Evolutionary conservation across 345 rosid species (phyloP).

Genomic region (Aethionema arabicum): DNA sequence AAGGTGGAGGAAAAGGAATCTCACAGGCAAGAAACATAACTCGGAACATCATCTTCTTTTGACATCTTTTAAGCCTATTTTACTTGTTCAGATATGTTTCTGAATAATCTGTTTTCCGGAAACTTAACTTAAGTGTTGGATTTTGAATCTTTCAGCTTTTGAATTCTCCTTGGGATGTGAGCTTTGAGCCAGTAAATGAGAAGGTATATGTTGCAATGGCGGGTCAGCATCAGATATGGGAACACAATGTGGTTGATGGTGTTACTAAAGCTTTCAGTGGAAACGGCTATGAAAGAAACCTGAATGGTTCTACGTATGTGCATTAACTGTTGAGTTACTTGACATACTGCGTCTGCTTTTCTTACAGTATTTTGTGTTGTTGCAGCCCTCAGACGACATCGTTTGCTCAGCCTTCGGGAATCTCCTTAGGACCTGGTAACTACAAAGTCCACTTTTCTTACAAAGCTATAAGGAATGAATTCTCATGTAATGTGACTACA

Average conservation of each 20-base stretch:
- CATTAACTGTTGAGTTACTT: slow-evolving; percentile 1
- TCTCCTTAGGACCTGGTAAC: slow-evolving; percentile 73
- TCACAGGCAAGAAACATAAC: slow-evolving; percentile 55
- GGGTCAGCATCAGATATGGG: slow-evolving; percentile 97
- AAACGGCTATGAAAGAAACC: slow-evolving; percentile 87
- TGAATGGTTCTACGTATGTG: slow-evolving; percentile 76
- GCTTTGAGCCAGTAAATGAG: slow-evolving; percentile 64
- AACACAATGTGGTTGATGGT: slow-evolving; percentile 61
- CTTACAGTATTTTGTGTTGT: slow-evolving; percentile 20
- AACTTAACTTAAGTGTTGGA: slow-evolving; percentile 15
- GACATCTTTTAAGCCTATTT: slow-evolving; percentile 9
- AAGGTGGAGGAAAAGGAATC: slow-evolving; percentile 73
- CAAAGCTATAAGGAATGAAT: slow-evolving; percentile 3
- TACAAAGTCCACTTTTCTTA: slow-evolving; percentile 7
- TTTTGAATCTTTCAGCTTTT: slow-evolving; percentile 53
- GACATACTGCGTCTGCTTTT: not conserved
- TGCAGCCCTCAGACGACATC: slow-evolving; percentile 74
- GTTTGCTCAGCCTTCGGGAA: slow-evolving; percentile 93
- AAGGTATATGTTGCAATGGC: slow-evolving; percentile 94
- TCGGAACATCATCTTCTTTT: slow-evolving; percentile 13
- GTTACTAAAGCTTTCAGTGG: slow-evolving; percentile 82
- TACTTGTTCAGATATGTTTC: not conserved
- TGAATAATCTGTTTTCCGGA: not conserved
- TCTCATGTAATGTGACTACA: slow-evolving; percentile 23
- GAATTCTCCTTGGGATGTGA: slow-evolving; percentile 97